These are phyloP conservation scores for Orbilia brochopaga DNA, from an alignment of 2,329 filamentous ascomycete species.

Conservation along the genomic window DNA sequence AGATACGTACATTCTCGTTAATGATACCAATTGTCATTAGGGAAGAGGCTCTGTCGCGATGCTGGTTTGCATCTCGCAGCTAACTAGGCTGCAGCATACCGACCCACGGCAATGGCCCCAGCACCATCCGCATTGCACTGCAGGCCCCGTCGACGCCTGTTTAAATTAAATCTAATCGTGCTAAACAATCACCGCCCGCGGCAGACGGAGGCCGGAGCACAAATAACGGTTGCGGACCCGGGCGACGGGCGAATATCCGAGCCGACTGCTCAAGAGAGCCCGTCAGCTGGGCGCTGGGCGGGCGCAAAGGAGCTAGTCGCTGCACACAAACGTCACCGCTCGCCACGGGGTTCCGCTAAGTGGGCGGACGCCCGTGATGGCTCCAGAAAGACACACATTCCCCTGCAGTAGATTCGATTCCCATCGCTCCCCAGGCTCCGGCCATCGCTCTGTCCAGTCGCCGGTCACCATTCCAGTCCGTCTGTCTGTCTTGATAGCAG, in stretches of 20 bases:
- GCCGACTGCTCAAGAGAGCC: background rate
- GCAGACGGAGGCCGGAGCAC: background rate
- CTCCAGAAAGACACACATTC: background rate
- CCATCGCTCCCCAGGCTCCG: background rate
- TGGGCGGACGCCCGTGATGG: constrained; percentile 10
- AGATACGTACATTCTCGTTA: too few species aligned
- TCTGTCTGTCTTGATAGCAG: too few species aligned
- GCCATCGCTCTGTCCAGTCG: background rate
- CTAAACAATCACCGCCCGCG: background rate
- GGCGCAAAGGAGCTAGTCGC: constrained; percentile 1
- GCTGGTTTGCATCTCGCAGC: too few species aligned
- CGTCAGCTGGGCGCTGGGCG: background rate
- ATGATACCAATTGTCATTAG: too few species aligned
- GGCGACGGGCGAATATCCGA: constrained; percentile 4
- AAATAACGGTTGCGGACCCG: background rate
- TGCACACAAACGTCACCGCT: constrained; percentile 45
- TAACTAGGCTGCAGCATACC: too few species aligned
- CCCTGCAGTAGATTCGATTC: too few species aligned
- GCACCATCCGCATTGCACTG: too few species aligned
- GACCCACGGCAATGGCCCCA: too few species aligned
- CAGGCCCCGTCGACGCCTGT: too few species aligned
- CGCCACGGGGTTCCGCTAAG: constrained; percentile 12
- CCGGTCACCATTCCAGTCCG: too few species aligned
- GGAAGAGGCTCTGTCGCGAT: too few species aligned
- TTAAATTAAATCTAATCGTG: background rate